These are phyloP conservation scores for Paraurostyla sp. DNA, from an alignment of 73 alveolate species.

Conservation along the genomic window DNA sequence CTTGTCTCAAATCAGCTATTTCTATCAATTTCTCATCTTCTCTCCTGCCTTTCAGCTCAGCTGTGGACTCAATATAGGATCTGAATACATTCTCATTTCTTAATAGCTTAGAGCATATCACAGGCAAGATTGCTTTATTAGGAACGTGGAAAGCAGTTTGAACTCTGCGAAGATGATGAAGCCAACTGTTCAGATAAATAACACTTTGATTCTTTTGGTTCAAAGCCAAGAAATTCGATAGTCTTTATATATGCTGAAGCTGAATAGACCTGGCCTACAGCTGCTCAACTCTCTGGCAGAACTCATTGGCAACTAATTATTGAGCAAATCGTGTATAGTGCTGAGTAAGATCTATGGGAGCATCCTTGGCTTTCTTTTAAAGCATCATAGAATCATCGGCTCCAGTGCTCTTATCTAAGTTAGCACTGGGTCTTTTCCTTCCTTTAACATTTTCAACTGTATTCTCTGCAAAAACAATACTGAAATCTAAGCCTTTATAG, in stretches of 20 bases:
- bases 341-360: slow-evolving; percentile 42
- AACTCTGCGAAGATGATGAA: slow-evolving; percentile 68
- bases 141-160: slow-evolving; percentile 53
- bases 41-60: slow-evolving; percentile 61
- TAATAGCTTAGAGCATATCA: slow-evolving; percentile 58
- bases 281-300: slow-evolving; percentile 45
- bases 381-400: background rate
- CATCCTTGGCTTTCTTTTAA: slow-evolving; percentile 14
- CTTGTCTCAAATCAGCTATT: slow-evolving; percentile 54
- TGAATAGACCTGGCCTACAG: background rate
- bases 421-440: background rate
- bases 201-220: slow-evolving; percentile 45
- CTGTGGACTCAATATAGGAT: slow-evolving; percentile 19
- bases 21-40: slow-evolving; percentile 53
- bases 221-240: slow-evolving; percentile 54
- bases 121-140: slow-evolving; percentile 57
- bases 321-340: slow-evolving; percentile 57
- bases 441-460: slow-evolving; percentile 17
- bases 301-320: slow-evolving; percentile 40
- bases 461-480: slow-evolving; percentile 52
- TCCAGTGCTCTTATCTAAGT: background rate
- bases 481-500: slow-evolving; percentile 60
- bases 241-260: slow-evolving; percentile 8
- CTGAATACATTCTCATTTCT: slow-evolving; percentile 64
- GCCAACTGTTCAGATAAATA: slow-evolving; percentile 50